phyloP scores from a whole-genome alignment of 176 grass and related monocot species.

The Bromus sterilis region DNA sequence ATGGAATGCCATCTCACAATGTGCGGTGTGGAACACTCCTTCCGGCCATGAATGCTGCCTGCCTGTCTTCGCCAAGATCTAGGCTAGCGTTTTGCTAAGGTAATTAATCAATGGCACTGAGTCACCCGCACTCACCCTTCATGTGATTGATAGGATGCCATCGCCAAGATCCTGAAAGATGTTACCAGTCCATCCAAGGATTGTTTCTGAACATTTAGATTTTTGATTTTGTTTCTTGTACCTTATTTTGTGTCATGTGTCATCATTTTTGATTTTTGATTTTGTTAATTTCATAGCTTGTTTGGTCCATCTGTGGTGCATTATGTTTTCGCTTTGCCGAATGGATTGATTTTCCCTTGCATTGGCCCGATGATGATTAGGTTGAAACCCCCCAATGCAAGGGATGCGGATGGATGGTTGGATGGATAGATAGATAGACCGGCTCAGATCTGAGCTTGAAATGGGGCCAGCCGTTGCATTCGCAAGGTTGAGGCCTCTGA shows the following conservation, averaged over 20 bases:
- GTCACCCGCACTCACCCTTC: neutral
- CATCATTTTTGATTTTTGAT: too few relatives aligned
- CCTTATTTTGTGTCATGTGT: neutral
- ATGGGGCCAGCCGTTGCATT: neutral
- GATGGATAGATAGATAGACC: slow-evolving; percentile 15
- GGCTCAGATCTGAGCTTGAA: neutral
- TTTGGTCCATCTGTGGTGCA: neutral
- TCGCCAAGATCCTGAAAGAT: neutral
- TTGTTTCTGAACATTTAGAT: neutral
- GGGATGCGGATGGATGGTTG: neutral
- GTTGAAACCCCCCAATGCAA: neutral
- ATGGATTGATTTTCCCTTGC: slow-evolving; percentile 14
- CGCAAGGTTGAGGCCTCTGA: neutral
- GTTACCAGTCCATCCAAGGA: neutral
- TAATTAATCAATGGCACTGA: neutral
- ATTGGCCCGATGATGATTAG: slow-evolving; percentile 19
- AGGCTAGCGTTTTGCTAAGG: neutral
- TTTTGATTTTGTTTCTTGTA: neutral
- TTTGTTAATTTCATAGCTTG: neutral
- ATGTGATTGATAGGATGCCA: neutral
- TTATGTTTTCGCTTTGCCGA: neutral
- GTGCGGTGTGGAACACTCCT: neutral
- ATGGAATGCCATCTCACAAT: neutral
- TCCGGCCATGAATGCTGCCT: neutral
- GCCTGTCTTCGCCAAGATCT: neutral